Conservation (phyloP, 148 eudicot species). For the Rhododendron molle region DNA sequence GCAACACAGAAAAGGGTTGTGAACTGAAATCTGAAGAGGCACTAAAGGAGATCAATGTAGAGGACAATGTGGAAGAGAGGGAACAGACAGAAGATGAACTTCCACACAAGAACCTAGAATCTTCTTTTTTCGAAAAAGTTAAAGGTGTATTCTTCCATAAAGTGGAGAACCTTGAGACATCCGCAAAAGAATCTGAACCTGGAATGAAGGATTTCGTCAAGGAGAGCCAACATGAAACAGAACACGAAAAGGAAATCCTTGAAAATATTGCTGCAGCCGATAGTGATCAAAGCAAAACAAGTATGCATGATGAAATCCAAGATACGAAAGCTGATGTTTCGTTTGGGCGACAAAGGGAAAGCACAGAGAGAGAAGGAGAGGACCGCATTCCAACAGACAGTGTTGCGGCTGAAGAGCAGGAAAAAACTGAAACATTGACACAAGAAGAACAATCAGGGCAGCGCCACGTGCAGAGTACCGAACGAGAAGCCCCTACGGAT, state of each 20-base stretch:
- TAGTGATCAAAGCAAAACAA: neutral
- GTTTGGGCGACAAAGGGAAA: neutral
- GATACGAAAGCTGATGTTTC: neutral
- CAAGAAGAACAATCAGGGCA: conserved; percentile 4
- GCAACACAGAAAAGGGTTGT: conserved; percentile 3
- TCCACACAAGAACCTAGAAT: neutral
- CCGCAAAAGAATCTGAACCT: neutral
- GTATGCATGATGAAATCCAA: neutral
- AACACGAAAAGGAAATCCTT: neutral
- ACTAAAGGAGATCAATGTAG: neutral
- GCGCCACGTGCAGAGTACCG: neutral
- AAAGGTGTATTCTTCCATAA: neutral
- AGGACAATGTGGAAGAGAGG: neutral
- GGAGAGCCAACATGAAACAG: neutral
- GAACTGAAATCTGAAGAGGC: conserved; percentile 7
- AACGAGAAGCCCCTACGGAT: conserved; percentile 13
- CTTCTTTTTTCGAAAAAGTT: neutral
- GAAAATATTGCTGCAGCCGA: neutral
- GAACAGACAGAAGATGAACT: neutral
- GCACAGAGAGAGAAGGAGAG: neutral
- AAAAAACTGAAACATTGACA: neutral
- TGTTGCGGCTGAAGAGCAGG: neutral
- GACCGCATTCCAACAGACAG: neutral
- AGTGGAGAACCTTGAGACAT: conserved; percentile 3
- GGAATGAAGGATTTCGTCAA: conserved; percentile 2